Percentiles rank a stretch among this genome's conserved stretches.
Conservation (phyloP, 2,329 filamentous ascomycete genomes). For the Cercospora beticola region DNA sequence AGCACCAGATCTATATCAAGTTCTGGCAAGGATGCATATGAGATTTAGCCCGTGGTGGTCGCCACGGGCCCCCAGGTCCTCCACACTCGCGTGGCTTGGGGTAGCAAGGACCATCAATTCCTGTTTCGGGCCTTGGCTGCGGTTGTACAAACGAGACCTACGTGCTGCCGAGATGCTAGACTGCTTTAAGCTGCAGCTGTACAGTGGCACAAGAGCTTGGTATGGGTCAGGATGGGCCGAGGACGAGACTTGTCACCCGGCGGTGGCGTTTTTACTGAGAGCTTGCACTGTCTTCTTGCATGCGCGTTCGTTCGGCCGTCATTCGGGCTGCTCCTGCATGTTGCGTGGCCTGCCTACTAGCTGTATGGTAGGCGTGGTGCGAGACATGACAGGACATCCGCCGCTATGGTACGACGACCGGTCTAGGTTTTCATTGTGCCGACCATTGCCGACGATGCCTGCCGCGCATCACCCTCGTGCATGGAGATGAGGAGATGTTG, state of each 20-base stretch:
- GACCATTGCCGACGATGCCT: constrained; percentile 10
- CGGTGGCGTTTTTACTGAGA: not conserved
- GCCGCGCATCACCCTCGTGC: constrained; percentile 6
- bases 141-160: constrained; percentile 7
- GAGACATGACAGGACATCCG: not conserved
- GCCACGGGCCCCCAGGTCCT: constrained; percentile 19
- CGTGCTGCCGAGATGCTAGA: constrained; percentile 12
- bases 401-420: not conserved
- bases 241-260: not conserved
- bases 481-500: constrained; percentile 4
- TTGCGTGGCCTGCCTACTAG: not conserved
- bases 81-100: constrained; percentile 21
- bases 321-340: not conserved
- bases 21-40: constrained; percentile 14
- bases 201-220: not conserved
- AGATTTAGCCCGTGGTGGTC: constrained; percentile 13
- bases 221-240: constrained; percentile 3
- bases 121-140: constrained; percentile 16
- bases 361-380: not conserved
- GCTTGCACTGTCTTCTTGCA: not conserved
- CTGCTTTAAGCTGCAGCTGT: not conserved
- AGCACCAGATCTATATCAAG: constrained; percentile 7
- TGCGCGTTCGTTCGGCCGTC: not conserved
- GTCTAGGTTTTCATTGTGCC: constrained; percentile 4
- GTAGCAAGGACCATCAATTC: constrained; percentile 13